phyloP scores from a whole-genome alignment of 2,329 filamentous ascomycete species.

The Fusarium sp. region DNA sequence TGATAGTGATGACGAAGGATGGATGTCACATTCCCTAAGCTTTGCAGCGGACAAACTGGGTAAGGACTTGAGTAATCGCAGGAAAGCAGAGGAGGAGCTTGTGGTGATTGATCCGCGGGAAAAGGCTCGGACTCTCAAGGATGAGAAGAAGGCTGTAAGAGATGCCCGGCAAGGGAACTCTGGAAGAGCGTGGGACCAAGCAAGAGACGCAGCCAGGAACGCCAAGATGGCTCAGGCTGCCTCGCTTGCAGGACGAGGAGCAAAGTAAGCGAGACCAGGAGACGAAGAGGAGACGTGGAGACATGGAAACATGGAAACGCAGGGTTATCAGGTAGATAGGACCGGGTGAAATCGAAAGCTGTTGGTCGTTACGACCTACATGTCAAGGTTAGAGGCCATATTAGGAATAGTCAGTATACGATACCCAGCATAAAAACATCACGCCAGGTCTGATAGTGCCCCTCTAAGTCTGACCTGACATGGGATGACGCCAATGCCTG shows the following conservation, averaged over 20 bases:
- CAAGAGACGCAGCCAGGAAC: slow-evolving; percentile 63
- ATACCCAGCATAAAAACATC: slow-evolving; percentile 38
- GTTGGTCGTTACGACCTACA: slow-evolving; percentile 4
- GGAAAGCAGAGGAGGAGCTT: slow-evolving; percentile 90
- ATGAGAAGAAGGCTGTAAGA: slow-evolving; percentile 71
- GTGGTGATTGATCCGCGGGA: slow-evolving; percentile 94
- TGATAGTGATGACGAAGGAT: slow-evolving; percentile 74
- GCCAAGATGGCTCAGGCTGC: slow-evolving; percentile 67
- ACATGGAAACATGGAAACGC: slow-evolving; percentile 64
- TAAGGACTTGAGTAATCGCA: slow-evolving; percentile 91
- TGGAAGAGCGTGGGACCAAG: slow-evolving; percentile 69
- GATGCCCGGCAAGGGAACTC: slow-evolving; percentile 66
- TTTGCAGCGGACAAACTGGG: slow-evolving; percentile 92
- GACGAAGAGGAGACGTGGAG: slow-evolving; percentile 65
- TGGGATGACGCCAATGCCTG: slow-evolving; percentile 28
- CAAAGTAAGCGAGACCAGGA: slow-evolving; percentile 60
- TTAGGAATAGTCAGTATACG: slow-evolving; percentile 35
- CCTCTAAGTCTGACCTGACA: slow-evolving; percentile 17
- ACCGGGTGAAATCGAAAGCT: slow-evolving; percentile 12
- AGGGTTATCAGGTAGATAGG: slow-evolving; percentile 17
- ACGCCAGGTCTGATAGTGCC: slow-evolving; percentile 27
- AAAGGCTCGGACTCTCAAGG: slow-evolving; percentile 79
- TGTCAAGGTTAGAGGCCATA: slow-evolving; percentile 14
- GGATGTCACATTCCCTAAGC: slow-evolving; percentile 87
- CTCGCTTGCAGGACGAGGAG: slow-evolving; percentile 68